Evolutionary conservation across 305 asterid species (phyloP), one percentile per base, ranked within the genome.

Genomic region (Vinca major): DNA sequence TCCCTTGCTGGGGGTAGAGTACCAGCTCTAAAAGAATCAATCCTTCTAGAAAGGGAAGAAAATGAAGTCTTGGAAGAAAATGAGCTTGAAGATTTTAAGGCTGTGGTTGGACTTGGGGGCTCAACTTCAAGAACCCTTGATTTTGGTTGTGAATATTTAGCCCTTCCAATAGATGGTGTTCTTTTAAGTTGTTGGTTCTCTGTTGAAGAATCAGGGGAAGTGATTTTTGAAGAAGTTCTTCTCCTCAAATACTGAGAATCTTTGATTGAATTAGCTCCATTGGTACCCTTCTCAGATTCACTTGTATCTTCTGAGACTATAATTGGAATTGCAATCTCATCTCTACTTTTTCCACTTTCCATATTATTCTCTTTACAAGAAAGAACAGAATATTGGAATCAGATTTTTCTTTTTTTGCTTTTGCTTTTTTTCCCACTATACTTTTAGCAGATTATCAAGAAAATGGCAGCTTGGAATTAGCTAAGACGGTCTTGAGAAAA

Each of bases 111-210:
- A 58, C 21, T 36, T 37, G 44, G 19, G 13, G 61, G 66, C 62
- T 72, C 75, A 5, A 72, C 66, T 39, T 72, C 53, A 44, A 72
- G 16, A 44, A 72, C 71, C 47, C 75, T 65, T 39, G 75, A 72
- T 72, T 66, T 65, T 11, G 60, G 55, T 49, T 40, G 75, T 12
- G 70, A 37, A 47, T n/a, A 72, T 61, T 9, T 48, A 21, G 50
- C 12, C 52, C 21, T 65, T 13, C 36, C 52, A 26, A 11, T 55
- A 49, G 75, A 26, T 7, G 54, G 6, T 57, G n/a, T n/a, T n/a
- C n/a, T 3, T 52, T 43, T 37, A 20, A 13, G 60, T 5, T 7
- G 51, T 50, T 60, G 67, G 16, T 45, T 33, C 7, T 58, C 40
- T 19, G 48, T 52, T 51, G 74, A 51, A 51, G n/a, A n/a, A n/a